Conservation (phyloP, 2,329 filamentous ascomycete species). For the Exophiala oligosperma region DNA sequence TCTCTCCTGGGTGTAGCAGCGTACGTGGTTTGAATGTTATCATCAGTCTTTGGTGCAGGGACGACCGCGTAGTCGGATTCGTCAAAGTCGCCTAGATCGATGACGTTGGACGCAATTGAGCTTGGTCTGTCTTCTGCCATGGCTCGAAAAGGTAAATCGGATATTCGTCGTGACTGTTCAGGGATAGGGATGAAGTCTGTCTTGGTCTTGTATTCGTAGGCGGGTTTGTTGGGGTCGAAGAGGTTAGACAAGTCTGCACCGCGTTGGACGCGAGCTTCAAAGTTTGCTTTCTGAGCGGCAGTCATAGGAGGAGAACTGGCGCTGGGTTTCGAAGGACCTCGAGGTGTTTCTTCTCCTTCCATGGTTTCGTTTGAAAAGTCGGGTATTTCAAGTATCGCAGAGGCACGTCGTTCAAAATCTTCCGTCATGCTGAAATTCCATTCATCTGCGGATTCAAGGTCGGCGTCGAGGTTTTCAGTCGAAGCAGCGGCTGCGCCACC, state of each 20-base stretch:
- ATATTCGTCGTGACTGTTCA: slow-evolving; percentile 43
- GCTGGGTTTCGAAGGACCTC: slow-evolving; percentile 22
- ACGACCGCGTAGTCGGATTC: slow-evolving; percentile 53
- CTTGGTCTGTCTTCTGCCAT: slow-evolving; percentile 37
- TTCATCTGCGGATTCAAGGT: slow-evolving; percentile 51
- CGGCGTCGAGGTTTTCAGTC: slow-evolving; percentile 40
- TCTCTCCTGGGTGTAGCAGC: slow-evolving; percentile 44
- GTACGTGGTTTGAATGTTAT: slow-evolving; percentile 49
- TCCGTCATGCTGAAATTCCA: slow-evolving; percentile 68
- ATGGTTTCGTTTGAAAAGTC: slow-evolving; percentile 39
- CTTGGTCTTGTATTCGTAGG: slow-evolving; percentile 60
- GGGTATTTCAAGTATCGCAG: slow-evolving; percentile 40
- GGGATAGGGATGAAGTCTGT: slow-evolving; percentile 50
- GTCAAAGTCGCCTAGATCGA: slow-evolving; percentile 55
- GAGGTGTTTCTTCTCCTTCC: slow-evolving; percentile 41
- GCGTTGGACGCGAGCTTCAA: slow-evolving; percentile 58
- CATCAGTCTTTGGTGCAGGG: slow-evolving; percentile 42
- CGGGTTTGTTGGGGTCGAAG: slow-evolving; percentile 56
- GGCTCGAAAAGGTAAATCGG: slow-evolving; percentile 54
- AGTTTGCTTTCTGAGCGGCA: slow-evolving; percentile 51
- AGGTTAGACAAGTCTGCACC: slow-evolving; percentile 58
- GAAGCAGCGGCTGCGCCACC: slow-evolving; percentile 59
- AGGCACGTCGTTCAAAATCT: slow-evolving; percentile 57
- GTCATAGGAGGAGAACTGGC: slow-evolving; percentile 34
- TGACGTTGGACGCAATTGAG: slow-evolving; percentile 49